A percentile compares a stretch with the other conserved stretches of the same genome.
These are phyloP conservation scores for Wilcoxina mikolae DNA, from an alignment of 495 filamentous ascomycete genomes.

Conservation along the genomic window DNA sequence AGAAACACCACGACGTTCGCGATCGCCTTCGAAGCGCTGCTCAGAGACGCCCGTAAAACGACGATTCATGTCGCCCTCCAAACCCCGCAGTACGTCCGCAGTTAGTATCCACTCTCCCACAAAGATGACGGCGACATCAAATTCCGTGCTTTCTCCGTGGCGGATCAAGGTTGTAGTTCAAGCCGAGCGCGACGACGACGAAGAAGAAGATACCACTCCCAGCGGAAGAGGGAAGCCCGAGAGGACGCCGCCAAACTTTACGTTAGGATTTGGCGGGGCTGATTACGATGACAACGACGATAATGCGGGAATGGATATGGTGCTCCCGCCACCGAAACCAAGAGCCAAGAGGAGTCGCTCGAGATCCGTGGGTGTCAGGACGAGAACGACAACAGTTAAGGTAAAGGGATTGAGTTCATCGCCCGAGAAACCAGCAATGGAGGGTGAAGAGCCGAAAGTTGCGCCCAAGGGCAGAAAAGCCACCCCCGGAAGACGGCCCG, in stretches of 20 bases:
- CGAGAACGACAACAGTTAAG: conserved; percentile 40
- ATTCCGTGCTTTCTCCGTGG: conserved; percentile 34
- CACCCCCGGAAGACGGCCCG: background rate
- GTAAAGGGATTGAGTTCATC: conserved; percentile 32
- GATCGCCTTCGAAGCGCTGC: conserved; percentile 5
- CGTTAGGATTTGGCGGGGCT: background rate
- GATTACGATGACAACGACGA: background rate
- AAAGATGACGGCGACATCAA: conserved; percentile 13
- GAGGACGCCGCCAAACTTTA: background rate
- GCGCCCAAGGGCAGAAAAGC: conserved; percentile 1
- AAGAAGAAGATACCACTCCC: conserved; percentile 15
- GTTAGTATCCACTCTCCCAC: conserved; percentile 14
- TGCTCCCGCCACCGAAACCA: background rate
- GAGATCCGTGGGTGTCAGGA: conserved; percentile 9
- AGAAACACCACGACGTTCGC: background rate
- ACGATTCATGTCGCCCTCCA: conserved; percentile 1
- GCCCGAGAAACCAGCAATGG: conserved; percentile 7
- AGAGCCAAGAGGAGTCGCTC: background rate
- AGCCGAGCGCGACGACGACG: conserved; percentile 39
- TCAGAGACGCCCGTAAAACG: conserved; percentile 1
- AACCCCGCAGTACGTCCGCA: background rate
- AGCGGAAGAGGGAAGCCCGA: background rate
- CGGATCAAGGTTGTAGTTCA: conserved; percentile 44
- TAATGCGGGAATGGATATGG: no score
- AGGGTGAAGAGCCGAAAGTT: conserved; percentile 9